phyloP scores from a whole-genome alignment of 2,329 filamentous ascomycete genomes.

The Claviceps capensis region DNA sequence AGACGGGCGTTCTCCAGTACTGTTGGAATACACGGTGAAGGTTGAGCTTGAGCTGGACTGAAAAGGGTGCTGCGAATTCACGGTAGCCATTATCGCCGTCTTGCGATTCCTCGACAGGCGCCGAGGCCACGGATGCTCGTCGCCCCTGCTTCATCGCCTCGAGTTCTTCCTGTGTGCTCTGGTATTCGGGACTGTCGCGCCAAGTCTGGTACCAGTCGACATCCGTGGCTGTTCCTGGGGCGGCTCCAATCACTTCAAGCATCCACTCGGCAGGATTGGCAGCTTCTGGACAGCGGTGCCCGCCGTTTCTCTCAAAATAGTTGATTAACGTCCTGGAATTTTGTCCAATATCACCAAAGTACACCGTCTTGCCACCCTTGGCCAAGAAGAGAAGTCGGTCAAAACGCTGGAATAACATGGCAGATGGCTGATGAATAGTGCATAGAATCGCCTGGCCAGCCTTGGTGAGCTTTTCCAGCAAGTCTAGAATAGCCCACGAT shows the following conservation, averaged over 20 bases:
- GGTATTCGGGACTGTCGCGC: slow-evolving; percentile 43
- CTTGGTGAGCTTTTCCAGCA: slow-evolving; percentile 80
- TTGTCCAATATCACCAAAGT: slow-evolving; percentile 67
- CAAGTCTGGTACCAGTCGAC: slow-evolving; percentile 52
- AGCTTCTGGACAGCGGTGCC: slow-evolving; percentile 45
- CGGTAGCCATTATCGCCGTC: slow-evolving; percentile 34
- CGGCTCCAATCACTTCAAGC: slow-evolving; percentile 48
- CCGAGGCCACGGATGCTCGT: slow-evolving; percentile 13
- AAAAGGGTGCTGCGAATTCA: slow-evolving; percentile 71
- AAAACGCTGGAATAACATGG: slow-evolving; percentile 87
- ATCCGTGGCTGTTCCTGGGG: slow-evolving; percentile 48
- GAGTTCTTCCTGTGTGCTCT: slow-evolving; percentile 41
- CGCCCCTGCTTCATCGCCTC: slow-evolving; percentile 40
- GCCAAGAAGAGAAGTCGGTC: slow-evolving; percentile 68
- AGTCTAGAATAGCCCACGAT: slow-evolving; percentile 79
- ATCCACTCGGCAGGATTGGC: slow-evolving; percentile 80
- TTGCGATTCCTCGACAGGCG: not conserved
- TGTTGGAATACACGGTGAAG: slow-evolving; percentile 70
- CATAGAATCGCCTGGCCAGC: slow-evolving; percentile 88
- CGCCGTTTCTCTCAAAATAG: slow-evolving; percentile 67
- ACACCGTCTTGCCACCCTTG: slow-evolving; percentile 63
- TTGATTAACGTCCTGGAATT: slow-evolving; percentile 52
- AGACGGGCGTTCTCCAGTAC: slow-evolving; percentile 81
- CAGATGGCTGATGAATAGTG: slow-evolving; percentile 94
- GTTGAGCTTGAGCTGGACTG: slow-evolving; percentile 52